Evolutionary conservation across 257 asterid species (phyloP), one percentile per base, ranked within the genome.

Genomic region (Nicotiana otophora): DNA sequence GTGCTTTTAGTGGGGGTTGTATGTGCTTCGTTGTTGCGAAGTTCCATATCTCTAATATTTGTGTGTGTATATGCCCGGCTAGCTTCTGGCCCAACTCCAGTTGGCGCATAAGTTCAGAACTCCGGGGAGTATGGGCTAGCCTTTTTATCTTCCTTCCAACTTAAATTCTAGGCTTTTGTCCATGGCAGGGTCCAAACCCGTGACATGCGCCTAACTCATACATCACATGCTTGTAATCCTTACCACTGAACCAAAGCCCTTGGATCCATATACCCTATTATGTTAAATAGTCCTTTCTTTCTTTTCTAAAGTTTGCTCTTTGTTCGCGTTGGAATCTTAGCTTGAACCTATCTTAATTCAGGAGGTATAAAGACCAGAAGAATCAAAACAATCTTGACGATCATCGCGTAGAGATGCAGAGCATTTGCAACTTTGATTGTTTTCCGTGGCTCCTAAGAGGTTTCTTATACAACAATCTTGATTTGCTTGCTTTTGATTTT

Each of bases 311-410:
- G 0, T 51, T 26, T 75, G 42, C 80, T 51, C 63, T 26, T 48
- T 8, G 26, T 15, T 39, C 3, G 9, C 26, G 1, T 51, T 75
- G 20, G 42, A 28, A 75, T 75, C 46, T 75, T 28, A 30, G 65
- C 54, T 14, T 63, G 36, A 16, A 57, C 1, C 28, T 77, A 15
- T 75, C 36, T 82, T 12, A 48, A 31, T 87, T 83, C 94, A 96
- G 98, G 98, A 90, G 60, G 84, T 87, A 57, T 89, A 88, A 88
- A 87, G 90, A 89, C 89, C 83, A 9, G 98, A 91, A 70, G 97
- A 91, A 82, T 80, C 86, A 62, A 88, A 78, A 69, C 89, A 89
- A 84, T 80, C 95, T 65, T 90, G 95, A 75, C 86, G 91, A 81
- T 87, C 93, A 34, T 91, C 89, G 1, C 90, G 90, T 23, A 86